Evolutionary conservation across 148 eudicot species (phyloP).

Genomic region (Silene latifolia): DNA sequence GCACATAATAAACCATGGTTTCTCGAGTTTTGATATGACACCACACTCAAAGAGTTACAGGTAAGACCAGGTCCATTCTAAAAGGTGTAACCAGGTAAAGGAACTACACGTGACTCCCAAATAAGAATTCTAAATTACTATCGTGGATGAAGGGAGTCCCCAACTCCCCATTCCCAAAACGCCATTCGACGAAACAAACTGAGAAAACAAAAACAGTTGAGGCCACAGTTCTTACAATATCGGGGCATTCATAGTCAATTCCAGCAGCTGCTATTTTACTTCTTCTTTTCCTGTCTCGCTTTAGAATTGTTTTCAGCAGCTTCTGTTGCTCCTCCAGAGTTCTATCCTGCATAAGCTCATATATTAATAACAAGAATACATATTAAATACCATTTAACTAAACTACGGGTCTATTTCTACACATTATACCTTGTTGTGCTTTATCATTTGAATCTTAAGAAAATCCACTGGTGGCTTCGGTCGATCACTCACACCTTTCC

Average conservation of each 20-base stretch:
- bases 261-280: slow-evolving; percentile 85
- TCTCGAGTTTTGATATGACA: background rate
- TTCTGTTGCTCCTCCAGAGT: slow-evolving; percentile 72
- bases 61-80: background rate
- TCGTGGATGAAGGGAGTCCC: background rate
- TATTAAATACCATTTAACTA: background rate
- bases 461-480: slow-evolving; percentile 52
- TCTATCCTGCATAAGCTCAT: slow-evolving; percentile 49
- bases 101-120: background rate
- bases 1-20: background rate
- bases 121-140: background rate
- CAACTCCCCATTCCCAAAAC: background rate
- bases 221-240: slow-evolving; percentile 49
- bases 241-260: slow-evolving; percentile 85
- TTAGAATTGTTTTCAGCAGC: slow-evolving; percentile 59
- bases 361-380: slow-evolving; percentile 2
- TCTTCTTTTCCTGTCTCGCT: slow-evolving; percentile 60
- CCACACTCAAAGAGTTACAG: background rate
- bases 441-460: slow-evolving; percentile 58
- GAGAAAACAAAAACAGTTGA: background rate
- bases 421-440: slow-evolving; percentile 60
- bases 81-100: background rate
- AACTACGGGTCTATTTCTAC: background rate
- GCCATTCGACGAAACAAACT: background rate
- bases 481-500: slow-evolving; percentile 61